These are phyloP conservation scores for Xylaria sp. DNA, from an alignment of 2,329 filamentous ascomycete genomes.

Conservation along the genomic window DNA sequence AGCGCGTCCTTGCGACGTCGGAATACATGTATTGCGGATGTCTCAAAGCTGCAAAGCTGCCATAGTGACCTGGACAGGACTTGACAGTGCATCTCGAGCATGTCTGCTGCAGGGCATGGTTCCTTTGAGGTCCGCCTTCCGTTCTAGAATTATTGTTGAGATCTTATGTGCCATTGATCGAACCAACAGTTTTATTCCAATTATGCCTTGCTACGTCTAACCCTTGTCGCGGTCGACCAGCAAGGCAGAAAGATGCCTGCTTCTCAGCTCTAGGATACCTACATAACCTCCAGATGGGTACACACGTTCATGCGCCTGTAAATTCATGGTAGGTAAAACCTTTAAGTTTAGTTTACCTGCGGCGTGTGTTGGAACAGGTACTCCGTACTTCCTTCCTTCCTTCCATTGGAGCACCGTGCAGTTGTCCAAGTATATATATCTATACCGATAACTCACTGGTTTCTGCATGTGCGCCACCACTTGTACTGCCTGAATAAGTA, in stretches of 20 bases:
- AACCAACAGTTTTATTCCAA: constrained; percentile 5
- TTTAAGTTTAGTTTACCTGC: background rate
- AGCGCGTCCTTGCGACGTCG: background rate
- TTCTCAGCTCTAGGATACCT: constrained; percentile 8
- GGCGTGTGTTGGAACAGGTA: background rate
- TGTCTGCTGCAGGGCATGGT: background rate
- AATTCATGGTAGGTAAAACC: constrained; percentile 11
- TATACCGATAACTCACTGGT: background rate
- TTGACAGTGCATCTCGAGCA: constrained; percentile 2
- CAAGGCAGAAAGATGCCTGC: constrained; percentile 13
- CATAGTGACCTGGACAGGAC: background rate
- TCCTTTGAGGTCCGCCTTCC: background rate
- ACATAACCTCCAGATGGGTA: constrained; percentile 1
- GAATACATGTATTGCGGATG: background rate
- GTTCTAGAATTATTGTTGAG: constrained; percentile 2
- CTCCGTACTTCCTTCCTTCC: background rate
- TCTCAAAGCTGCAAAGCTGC: constrained; percentile 1
- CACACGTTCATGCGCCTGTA: constrained; percentile 10
- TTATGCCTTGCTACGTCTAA: constrained; percentile 16
- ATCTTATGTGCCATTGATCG: constrained; percentile 1
- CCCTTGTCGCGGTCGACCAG: constrained; percentile 2
- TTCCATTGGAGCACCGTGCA: background rate
- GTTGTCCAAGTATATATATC: background rate
- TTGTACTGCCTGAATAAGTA: background rate
- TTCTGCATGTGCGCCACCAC: background rate